Evolutionary conservation across 2,329 filamentous ascomycete genomes (phyloP).

Genomic region (Botrytis porri): DNA sequence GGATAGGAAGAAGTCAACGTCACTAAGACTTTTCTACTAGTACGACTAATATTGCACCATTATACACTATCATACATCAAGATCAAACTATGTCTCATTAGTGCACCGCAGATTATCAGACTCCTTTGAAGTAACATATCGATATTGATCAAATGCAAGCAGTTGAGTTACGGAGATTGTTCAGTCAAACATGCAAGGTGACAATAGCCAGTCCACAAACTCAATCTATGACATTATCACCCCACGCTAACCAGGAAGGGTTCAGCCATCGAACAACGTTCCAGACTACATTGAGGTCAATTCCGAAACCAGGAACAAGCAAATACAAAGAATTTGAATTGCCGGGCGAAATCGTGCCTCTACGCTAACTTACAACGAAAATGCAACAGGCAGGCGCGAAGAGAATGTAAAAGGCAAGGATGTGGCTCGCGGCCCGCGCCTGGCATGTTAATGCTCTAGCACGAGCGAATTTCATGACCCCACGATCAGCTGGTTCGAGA

Average conservation of each 20-base stretch:
- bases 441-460: constrained; percentile 6
- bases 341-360: neutral
- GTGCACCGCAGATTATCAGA: constrained; percentile 5
- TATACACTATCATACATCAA: constrained; percentile 6
- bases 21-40: constrained; percentile 10
- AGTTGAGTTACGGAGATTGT: constrained; percentile 4
- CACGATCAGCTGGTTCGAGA: constrained; percentile 19
- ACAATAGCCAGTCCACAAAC: neutral
- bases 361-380: constrained; percentile 6
- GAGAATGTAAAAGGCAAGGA: constrained; percentile 11
- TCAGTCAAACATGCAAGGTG: constrained; percentile 5
- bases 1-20: neutral
- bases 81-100: constrained; percentile 8
- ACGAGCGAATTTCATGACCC: constrained; percentile 8
- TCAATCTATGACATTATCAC: constrained; percentile 12
- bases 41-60: constrained; percentile 6
- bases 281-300: neutral
- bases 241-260: neutral
- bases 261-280: constrained; percentile 1
- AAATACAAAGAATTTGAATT: constrained; percentile 7
- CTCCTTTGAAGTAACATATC: constrained; percentile 2
- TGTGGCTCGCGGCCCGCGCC: neutral
- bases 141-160: constrained; percentile 13
- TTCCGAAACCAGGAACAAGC: constrained; percentile 13
- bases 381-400: constrained; percentile 16